Base-by-base conservation (phyloP, 257 asterid species). In the Verbena officinalis region DNA sequence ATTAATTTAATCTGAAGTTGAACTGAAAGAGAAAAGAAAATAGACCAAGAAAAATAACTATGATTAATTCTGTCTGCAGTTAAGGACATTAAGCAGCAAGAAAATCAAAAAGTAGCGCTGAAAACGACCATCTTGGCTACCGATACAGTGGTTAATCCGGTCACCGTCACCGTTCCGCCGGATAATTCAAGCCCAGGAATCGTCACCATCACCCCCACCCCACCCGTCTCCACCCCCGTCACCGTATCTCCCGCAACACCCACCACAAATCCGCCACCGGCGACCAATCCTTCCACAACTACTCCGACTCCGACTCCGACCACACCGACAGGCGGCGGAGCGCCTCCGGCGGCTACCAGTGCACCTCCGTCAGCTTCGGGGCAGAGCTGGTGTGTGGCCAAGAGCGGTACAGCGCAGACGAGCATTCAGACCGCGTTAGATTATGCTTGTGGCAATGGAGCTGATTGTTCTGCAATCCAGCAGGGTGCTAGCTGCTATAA, bases 321-420 rank as follows among this genome's bases (percentile, higher is more conserved):
- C 40, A 30, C 36, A 2, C 71, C 82, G 0, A 6, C 75, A 4
- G 79, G 78, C 17, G 69, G 68, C 9, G 70, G 77, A 19, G 51
- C 82, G 19, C 84, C 86, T 2, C 60, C 74, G 3, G 65, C 68
- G 55, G 50, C 75, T 0, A 71, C 86, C 17, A 88, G 91, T 7
- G 68, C 53, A 1, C 61, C 77, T 5, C 84, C 87, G 0, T 73
- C 77, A 1, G 44, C 27, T 38, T 27, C 76, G 7, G 95, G 95
- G 64, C 89, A 83, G 86, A 69, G 84, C 64, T 91, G 95, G 95
- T 91, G 98, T 45, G 85, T 91, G 8, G 96, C 96, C 0, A 86
- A 77, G 81, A 69, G 70, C 51, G 98, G 98, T 9, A 74, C 38
- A 10, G 48, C 71, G n/a, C 81, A 83, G 48, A 67, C 73, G 17